These are phyloP conservation scores for Auricularia heimuer DNA, from an alignment of 768 basidiomycete species.

Conservation along the genomic window DNA sequence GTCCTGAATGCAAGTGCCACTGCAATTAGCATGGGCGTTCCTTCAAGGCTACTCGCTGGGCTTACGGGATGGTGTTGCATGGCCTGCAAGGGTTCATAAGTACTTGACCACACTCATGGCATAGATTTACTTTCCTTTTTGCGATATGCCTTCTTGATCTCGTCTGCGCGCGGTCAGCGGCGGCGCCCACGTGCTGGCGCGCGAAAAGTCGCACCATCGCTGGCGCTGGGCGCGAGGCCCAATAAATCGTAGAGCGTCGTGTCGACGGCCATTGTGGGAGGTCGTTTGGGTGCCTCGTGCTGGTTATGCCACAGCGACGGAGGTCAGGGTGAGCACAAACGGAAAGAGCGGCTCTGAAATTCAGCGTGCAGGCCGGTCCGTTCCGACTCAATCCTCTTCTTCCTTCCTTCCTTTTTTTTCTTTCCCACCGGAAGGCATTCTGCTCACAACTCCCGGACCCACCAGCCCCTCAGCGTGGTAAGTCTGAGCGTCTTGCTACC, in stretches of 20 bases:
- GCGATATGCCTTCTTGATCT: slow-evolving; percentile 91
- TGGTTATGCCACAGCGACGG: not conserved
- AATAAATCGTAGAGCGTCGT: slow-evolving; percentile 69
- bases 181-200: slow-evolving; percentile 4
- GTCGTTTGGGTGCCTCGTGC: not conserved
- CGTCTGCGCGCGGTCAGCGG: slow-evolving; percentile 35
- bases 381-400: not conserved
- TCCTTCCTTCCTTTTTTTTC: not conserved
- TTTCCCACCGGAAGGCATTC: no score
- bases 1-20: slow-evolving; percentile 39
- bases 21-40: slow-evolving; percentile 1
- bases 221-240: slow-evolving; percentile 59
- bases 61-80: slow-evolving; percentile 81
- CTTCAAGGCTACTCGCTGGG: slow-evolving; percentile 7
- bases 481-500: not conserved
- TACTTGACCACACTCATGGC: slow-evolving; percentile 10
- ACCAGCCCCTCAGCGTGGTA: not conserved
- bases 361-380: not conserved
- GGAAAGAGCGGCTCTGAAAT: not conserved
- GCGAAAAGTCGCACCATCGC: slow-evolving; percentile 43
- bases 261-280: slow-evolving; percentile 22
- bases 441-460: no score
- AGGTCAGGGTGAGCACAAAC: not conserved
- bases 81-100: slow-evolving; percentile 39
- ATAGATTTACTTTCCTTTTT: slow-evolving; percentile 55